Conservation (phyloP, 228 moss, liverwort and hornwort genomes). For the Sphagnum magellanicum region DNA sequence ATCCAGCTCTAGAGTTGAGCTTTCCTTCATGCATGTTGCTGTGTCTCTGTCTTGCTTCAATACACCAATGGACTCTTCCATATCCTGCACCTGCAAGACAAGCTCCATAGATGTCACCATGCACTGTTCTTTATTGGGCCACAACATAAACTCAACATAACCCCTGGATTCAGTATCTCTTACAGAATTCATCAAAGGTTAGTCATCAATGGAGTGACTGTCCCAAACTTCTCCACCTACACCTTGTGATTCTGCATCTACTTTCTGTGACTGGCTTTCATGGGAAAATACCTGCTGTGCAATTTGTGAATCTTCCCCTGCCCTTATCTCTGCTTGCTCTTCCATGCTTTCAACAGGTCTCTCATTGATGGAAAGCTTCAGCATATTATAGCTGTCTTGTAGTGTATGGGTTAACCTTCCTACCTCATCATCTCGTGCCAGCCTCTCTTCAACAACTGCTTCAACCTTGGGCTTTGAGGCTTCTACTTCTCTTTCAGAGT, state of each 20-base stretch:
- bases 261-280: background rate
- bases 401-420: slow-evolving; percentile 20
- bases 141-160: slow-evolving; percentile 2
- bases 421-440: slow-evolving; percentile 21
- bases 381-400: slow-evolving; percentile 26
- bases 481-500: slow-evolving; percentile 4
- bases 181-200: slow-evolving; percentile 16
- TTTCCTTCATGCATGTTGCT: slow-evolving; percentile 14
- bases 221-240: background rate
- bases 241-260: slow-evolving; percentile 18
- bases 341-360: background rate
- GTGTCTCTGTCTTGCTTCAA: slow-evolving; percentile 42
- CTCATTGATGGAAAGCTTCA: slow-evolving; percentile 5
- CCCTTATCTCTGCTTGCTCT: background rate
- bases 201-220: slow-evolving; percentile 12
- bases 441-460: slow-evolving; percentile 6
- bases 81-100: slow-evolving; percentile 1
- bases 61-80: slow-evolving; percentile 25
- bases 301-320: background rate
- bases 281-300: background rate
- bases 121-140: too few relatives aligned
- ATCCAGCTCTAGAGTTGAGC: slow-evolving; percentile 31
- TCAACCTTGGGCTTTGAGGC: slow-evolving; percentile 8
- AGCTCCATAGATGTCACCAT: too few relatives aligned
- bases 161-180: slow-evolving; percentile 15